Base-by-base conservation (phyloP, 208 protist genomes). In the Trypanosoma lewisi region DNA sequence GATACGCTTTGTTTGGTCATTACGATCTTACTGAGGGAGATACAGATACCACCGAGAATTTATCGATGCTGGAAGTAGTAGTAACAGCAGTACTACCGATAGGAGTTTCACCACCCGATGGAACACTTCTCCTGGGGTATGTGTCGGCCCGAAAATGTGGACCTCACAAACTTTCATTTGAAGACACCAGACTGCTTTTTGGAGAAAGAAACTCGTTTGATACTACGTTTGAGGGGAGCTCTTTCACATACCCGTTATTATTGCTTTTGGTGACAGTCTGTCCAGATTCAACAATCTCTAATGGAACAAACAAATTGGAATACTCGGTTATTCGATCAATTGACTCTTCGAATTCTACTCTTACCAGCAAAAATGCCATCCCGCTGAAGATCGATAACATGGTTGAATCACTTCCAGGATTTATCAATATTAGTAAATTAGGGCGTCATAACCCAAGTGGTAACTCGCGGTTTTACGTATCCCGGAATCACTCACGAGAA, bases 331-430 rank as follows among this genome's bases (percentile, higher is more conserved):
- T 82, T 70, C 59, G 73, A 31, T 41, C 55, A 16, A 19, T 48
- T 17, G 16, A 23, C 17, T 48, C 55, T 19, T 21, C 14, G 1
- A 19, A 44, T 0, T 47, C 53, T 41, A 9, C n/a, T 42, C 5
- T 59, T 62, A 41, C 47, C 2, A 37, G 6, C 31, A 50, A 59
- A 28, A 60, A 65, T 37, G 69, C 65, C 1, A 51, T 87, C 28
- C 73, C 74, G 14, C 42, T 88, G n/a, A 74, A 70, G 19, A 44
- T 87, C 39, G 77, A 89, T 56, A 92, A 89, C 53, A 58, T 89
- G 17, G 73, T 87, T 17, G 77, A 85, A 34, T 78, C 78, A 30
- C 45, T 92, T 51, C 59, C 63, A 4, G 75, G 66, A 4, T 92
- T 92, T 52, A 73, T 73, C 16, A 75, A 72, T 50, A 52, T 92